These are phyloP conservation scores for Alloteropsis angusta DNA, from an alignment of 202 grass and related monocot genomes.

Conservation along the genomic window DNA sequence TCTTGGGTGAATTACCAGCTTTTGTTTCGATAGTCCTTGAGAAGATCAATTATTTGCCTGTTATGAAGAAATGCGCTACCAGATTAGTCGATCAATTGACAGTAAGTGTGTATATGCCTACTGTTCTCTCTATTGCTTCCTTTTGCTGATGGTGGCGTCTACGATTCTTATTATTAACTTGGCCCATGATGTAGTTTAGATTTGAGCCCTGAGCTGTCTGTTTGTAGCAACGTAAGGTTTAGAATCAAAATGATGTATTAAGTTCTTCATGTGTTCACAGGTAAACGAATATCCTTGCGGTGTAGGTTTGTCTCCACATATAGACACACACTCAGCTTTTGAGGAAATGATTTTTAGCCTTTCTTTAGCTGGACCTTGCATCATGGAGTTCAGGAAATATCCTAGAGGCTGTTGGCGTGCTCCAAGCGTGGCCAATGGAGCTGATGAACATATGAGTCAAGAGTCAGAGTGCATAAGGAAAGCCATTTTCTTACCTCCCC, in stretches of 20 bases:
- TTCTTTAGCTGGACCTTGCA: slow-evolving; percentile 77
- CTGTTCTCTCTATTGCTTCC: background rate
- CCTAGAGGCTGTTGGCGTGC: slow-evolving; percentile 46
- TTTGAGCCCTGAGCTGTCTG: background rate
- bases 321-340: slow-evolving; percentile 93
- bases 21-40: slow-evolving; percentile 61
- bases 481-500: slow-evolving; percentile 70
- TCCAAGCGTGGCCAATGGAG: slow-evolving; percentile 31
- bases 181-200: background rate
- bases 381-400: slow-evolving; percentile 97
- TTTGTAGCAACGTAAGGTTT: slow-evolving; percentile 4
- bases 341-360: slow-evolving; percentile 96
- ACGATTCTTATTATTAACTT: background rate
- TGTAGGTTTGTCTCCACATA: slow-evolving; percentile 88
- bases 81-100: slow-evolving; percentile 79
- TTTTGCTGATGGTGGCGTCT: background rate
- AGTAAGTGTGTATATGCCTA: slow-evolving; percentile 39
- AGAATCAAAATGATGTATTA: slow-evolving; percentile 11
- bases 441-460: slow-evolving; percentile 34
- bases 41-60: slow-evolving; percentile 55
- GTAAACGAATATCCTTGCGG: slow-evolving; percentile 95
- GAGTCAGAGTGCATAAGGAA: slow-evolving; percentile 46
- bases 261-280: slow-evolving; percentile 34
- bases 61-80: slow-evolving; percentile 21
- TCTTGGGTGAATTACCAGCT: slow-evolving; percentile 66